These are phyloP conservation scores for Echeveria elegans DNA, from an alignment of 164 flowering plant genomes.

Conservation along the genomic window DNA sequence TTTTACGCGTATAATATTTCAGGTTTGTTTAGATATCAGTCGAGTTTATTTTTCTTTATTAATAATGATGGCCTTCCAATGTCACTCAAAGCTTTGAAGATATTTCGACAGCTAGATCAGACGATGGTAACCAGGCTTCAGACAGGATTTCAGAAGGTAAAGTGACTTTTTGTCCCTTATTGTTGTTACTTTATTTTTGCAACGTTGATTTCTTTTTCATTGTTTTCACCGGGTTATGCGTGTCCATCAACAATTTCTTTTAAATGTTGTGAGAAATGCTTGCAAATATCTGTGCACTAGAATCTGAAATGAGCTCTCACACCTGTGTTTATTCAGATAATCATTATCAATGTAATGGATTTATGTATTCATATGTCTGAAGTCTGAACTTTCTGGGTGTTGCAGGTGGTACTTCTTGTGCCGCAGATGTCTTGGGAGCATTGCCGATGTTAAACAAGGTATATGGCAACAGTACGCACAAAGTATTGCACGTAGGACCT, in stretches of 20 bases:
- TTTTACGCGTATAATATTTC: slow-evolving; percentile 30
- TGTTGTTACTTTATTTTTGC: background rate
- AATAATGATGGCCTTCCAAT: background rate
- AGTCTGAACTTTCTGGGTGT: too few relatives aligned
- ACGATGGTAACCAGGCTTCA: background rate
- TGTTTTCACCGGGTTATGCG: background rate
- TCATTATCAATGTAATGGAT: background rate
- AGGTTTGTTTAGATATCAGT: slow-evolving; percentile 22
- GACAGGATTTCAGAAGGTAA: background rate
- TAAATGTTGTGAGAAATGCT: background rate
- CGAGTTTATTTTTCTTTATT: background rate
- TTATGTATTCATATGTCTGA: too few relatives aligned
- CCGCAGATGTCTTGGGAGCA: slow-evolving; percentile 62
- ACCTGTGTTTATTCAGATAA: background rate
- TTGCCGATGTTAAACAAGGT: slow-evolving; percentile 63
- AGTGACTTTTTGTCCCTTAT: background rate
- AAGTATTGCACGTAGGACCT: slow-evolving; percentile 90
- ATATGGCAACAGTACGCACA: slow-evolving; percentile 81
- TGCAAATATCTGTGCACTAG: background rate
- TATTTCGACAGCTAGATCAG: slow-evolving; percentile 3
- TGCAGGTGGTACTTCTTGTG: slow-evolving; percentile 70
- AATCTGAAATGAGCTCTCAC: background rate
- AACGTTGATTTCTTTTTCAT: background rate
- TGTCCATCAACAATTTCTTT: background rate
- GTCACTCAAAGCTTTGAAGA: background rate